Evolutionary conservation across 2,329 filamentous ascomycete genomes (phyloP), one percentile per base, ranked within the genome.

Genomic region (Fusarium protoensiforme): DNA sequence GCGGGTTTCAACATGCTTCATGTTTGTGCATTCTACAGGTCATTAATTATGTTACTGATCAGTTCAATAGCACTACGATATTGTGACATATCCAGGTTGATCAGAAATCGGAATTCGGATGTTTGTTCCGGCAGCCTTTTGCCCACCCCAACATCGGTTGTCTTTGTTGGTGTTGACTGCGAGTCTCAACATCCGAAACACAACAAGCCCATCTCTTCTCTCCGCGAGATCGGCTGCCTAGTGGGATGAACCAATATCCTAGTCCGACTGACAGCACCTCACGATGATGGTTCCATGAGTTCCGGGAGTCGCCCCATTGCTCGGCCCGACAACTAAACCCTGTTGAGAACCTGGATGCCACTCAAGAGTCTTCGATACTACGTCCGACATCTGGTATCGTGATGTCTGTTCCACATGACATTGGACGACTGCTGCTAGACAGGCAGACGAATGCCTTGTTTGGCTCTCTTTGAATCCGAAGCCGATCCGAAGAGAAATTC

Each of bases 261-360:
- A 24, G 60, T 33, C 29, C 29, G 22, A 61, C 38, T 31, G 35
- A n/a, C 9, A 51, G 27, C 46, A 39, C 31, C 31, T 33, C 61
- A 35, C 36, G 46, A 31, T 54, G n/a, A 57, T 35, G 35, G 43
- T 36, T 57, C 48, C 46, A 56, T 43, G 46, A 36, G 24, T 18
- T 36, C 29, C 24, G 33, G 46, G 11, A 62, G 60, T 61, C 43
- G 59, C n/a, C 33, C 36, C 35, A 63, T 63, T 56, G 14, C 61
- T 63, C 61, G 61, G 61, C n/a, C 61, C 61, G 61, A 63, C 61
- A 63, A 29, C 31, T 2, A 39, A 24, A 33, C 61, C 48, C 48
- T 36, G 36, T 48, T 18, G 14, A 10, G 36, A 57, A 11, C 59
- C n/a, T 27, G 11, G 24, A 29, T 35, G 24, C 46, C 24, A 29